Base-by-base conservation (phyloP, 441 rosid genomes). In the Sinapis alba region DNA sequence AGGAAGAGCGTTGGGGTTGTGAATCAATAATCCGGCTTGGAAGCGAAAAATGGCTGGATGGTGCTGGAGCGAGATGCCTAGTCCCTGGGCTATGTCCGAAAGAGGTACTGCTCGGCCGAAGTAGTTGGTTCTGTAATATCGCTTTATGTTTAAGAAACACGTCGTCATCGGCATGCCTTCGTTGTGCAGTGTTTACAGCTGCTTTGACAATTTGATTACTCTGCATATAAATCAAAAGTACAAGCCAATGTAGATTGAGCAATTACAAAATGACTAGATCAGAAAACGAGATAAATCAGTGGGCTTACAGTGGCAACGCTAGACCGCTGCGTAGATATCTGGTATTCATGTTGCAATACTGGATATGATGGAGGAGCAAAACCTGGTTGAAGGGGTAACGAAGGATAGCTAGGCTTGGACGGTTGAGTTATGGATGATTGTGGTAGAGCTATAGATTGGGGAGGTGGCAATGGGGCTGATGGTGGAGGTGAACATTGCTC, bases 21-120 rank as follows among this genome's bases (percentile, higher is more conserved):
- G 82, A 92, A 73, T 85, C 94, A 75, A 87, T 69, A 36, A 78
- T 80, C 21, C 90, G 89, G 75, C 80, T 83, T 69, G 84, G 65
- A 83, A 83, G 89, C 4, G 91, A 77, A 76, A 87, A 92, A 83
- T 89, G 96, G 76, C 86, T 79, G 57, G 97, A 69, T 11, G 85
- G 76, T 36, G 74, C 71, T 77, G 88, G 94, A 23, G 89, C 82
- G 67, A 82, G 83, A 75, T 75, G 77, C 23, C 83, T 83, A 75
- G 77, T 88, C 69, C 82, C 62, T 11, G 91, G 87, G 65, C 92
- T 84, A 70, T 82, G 95, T 47, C 69, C 80, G 72, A 83, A 87
- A 78, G 91, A 78, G 50, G 81, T 45, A 79, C 66, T 83, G 67
- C 83, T 86, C 9, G 86, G 86, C 64, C 83, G 96, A 81, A 88